Evolutionary conservation across 768 basidiomycete species (phyloP), one percentile per base, ranked within the genome.

Genomic region (Ramaria sp.): DNA sequence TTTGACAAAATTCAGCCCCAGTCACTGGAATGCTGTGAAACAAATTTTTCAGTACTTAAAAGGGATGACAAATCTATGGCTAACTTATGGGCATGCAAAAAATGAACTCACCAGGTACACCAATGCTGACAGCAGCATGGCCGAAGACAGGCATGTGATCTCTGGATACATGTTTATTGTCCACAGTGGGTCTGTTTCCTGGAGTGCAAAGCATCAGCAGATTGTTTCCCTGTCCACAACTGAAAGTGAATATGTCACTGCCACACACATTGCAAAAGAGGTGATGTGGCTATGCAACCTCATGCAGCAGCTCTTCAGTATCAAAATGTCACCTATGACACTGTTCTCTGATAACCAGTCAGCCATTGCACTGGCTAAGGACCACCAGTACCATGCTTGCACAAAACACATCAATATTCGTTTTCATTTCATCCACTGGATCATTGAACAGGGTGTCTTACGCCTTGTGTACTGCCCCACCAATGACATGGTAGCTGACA

Each of bases 201-300:
- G 72, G 69, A 59, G 54, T 12, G 65, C 70, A 2, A 71, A 70
- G 60, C 64, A 67, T 42, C 73, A 77, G 53, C 59, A 62, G 1
- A 63, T 71, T 24, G 62, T 73, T 7, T 64, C 69, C 2, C 65
- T 71, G 7, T 75, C 73, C 2, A 69, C 66, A 3, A 63, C 63
- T 10, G 73, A 78, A 62, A 72, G 76, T 1, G 75, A 79, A 61
- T 77, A 78, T 61, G 72, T 76, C 43, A 73, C 75, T 4, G 62
- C 67, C 0, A 61, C 65, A 12, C 63, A 73, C 30, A 64, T 70
- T 1, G 52, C 58, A 11, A 48, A 60, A 27, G 61, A 71, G 53
- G 61, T 59, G 0, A n/a, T 71, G 1, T 72, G 68, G 68, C 33
- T 64, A 13, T 50, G 52, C 1, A 48, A n/a, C 7, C 45, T 66